phyloP scores from a whole-genome alignment of 495 filamentous ascomycete species.

The Aspergillus affinis region DNA sequence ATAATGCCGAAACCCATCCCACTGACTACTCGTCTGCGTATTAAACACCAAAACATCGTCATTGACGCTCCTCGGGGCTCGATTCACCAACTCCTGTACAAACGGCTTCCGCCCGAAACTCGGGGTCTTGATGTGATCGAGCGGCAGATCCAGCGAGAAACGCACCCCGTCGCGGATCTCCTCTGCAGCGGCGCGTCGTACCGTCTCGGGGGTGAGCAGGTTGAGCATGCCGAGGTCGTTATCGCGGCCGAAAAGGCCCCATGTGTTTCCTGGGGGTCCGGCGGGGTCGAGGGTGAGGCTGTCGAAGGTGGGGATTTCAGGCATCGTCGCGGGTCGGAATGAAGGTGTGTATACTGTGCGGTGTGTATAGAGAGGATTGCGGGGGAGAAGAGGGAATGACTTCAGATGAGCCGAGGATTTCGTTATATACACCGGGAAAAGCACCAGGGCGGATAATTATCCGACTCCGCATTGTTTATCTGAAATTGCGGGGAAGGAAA shows the following conservation, averaged over 20 bases:
- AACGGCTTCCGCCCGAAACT: conserved; percentile 33
- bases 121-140: conserved; percentile 30
- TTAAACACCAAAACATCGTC: conserved; percentile 64
- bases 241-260: conserved; percentile 47
- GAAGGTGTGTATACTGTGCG: not conserved
- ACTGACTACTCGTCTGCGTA: conserved; percentile 56
- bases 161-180: conserved; percentile 54
- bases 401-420: too few species aligned
- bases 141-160: conserved; percentile 41
- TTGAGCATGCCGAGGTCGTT: conserved; percentile 53
- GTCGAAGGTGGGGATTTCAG: conserved; percentile 37
- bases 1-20: conserved; percentile 58
- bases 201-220: conserved; percentile 47
- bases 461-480: not conserved
- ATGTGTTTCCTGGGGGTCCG: conserved; percentile 50
- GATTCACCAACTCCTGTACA: conserved; percentile 33
- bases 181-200: conserved; percentile 38
- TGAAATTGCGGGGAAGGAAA: not conserved
- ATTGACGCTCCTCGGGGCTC: conserved; percentile 48
- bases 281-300: conserved; percentile 43
- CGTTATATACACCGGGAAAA: conserved; percentile 1
- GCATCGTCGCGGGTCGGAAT: conserved; percentile 6
- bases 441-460: conserved; percentile 7
- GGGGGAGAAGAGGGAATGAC: not conserved
- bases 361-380: not conserved